Conservation (phyloP, 352 stramenopile species). For the Phytophthora syringae region DNA sequence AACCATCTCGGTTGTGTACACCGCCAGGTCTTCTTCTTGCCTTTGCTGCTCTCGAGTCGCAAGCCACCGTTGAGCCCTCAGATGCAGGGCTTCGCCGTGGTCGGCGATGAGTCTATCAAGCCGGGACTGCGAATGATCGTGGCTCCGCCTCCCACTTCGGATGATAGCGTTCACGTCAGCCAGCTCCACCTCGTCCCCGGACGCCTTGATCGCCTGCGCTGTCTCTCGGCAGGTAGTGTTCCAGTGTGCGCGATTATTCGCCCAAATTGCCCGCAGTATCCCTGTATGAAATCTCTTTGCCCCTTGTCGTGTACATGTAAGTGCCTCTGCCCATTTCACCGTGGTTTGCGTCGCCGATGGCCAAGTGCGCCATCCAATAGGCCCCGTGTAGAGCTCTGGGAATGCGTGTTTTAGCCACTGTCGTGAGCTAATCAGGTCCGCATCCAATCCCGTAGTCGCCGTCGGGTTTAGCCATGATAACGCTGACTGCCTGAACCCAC, state of each 20-base stretch:
- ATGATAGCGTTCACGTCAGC: neutral
- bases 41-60: too few species aligned
- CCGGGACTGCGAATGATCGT: too few species aligned
- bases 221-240: neutral
- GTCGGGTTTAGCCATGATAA: neutral
- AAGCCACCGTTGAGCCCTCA: too few species aligned
- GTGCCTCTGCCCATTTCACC: neutral
- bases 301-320: neutral
- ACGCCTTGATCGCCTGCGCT: too few species aligned
- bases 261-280: neutral
- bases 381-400: neutral
- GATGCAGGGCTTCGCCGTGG: too few species aligned
- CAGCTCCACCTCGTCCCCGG: neutral
- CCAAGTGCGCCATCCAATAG: neutral
- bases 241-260: neutral
- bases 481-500: neutral
- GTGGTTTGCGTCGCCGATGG: neutral
- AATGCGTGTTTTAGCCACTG: neutral
- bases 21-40: too few species aligned
- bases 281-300: neutral
- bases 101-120: too few species aligned
- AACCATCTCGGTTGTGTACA: too few species aligned
- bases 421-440: neutral
- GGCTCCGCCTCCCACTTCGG: too few species aligned
- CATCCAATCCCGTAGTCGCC: neutral